phyloP scores from a whole-genome alignment of 495 filamentous ascomycete genomes.

The Penicillium fimorum region DNA sequence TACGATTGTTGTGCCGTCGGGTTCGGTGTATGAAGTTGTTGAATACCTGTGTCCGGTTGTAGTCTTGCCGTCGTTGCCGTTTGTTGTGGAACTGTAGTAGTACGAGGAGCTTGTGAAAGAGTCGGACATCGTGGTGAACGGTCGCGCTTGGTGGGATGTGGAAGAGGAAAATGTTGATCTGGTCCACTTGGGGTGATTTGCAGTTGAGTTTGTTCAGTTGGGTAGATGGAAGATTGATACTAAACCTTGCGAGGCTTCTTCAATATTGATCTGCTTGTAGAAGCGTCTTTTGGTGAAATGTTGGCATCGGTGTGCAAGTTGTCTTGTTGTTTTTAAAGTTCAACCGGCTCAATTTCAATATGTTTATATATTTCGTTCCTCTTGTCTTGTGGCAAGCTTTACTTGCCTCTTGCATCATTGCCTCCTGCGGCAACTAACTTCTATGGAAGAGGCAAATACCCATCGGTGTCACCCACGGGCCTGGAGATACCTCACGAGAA shows the following conservation, averaged over 20 bases:
- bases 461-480: background rate
- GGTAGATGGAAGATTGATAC: background rate
- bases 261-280: background rate
- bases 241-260: background rate
- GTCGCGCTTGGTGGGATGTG: conserved; percentile 12
- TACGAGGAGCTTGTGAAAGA: conserved; percentile 31
- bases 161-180: conserved; percentile 6
- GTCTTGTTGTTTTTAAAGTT: background rate
- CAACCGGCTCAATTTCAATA: background rate
- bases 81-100: conserved; percentile 36
- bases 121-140: conserved; percentile 21
- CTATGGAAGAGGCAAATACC: conserved; percentile 7
- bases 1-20: conserved; percentile 38
- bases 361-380: conserved; percentile 1
- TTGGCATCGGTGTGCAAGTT: background rate
- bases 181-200: conserved; percentile 7
- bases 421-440: conserved; percentile 3
- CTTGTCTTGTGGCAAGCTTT: conserved; percentile 7
- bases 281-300: background rate
- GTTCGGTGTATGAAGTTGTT: conserved; percentile 35
- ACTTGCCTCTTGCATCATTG: conserved; percentile 12
- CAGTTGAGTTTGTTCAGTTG: background rate
- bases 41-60: conserved; percentile 38
- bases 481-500: background rate
- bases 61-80: conserved; percentile 22